phyloP scores from a whole-genome alignment of 2,329 filamentous ascomycete genomes.

The Cladophialophora carrionii region DNA sequence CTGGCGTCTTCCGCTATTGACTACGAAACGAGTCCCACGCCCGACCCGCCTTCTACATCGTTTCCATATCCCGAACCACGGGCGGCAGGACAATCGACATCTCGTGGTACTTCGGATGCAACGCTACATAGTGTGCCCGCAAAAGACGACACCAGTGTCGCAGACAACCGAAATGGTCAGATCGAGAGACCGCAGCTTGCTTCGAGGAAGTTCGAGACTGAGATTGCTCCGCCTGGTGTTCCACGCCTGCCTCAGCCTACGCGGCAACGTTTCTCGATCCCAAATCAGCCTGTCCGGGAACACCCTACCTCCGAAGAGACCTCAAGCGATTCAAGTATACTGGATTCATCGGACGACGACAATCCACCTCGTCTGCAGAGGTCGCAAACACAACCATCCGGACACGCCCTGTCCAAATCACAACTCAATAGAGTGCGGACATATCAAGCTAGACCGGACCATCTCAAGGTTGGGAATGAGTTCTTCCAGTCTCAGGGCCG shows the following conservation, averaged over 20 bases:
- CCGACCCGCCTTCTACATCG: constrained; percentile 24
- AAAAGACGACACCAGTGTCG: background rate
- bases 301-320: background rate
- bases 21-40: constrained; percentile 16
- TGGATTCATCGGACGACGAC: constrained; percentile 29
- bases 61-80: constrained; percentile 19
- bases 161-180: background rate
- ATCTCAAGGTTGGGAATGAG: constrained; percentile 33
- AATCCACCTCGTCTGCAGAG: constrained; percentile 15
- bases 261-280: constrained; percentile 20
- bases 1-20: constrained; percentile 22
- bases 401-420: constrained; percentile 25
- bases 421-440: constrained; percentile 33
- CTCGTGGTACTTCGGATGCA: constrained; percentile 15
- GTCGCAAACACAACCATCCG: constrained; percentile 23
- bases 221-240: constrained; percentile 22
- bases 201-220: constrained; percentile 28
- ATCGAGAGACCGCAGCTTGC: constrained; percentile 19
- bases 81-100: background rate
- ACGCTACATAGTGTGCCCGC: constrained; percentile 19
- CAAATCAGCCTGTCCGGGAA: constrained; percentile 3
- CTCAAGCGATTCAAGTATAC: constrained; percentile 27
- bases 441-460: constrained; percentile 12
- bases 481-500: constrained; percentile 50
- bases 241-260: constrained; percentile 12